phyloP scores from a whole-genome alignment of 164 flowering plant species.

The Nymphaea colorata region DNA sequence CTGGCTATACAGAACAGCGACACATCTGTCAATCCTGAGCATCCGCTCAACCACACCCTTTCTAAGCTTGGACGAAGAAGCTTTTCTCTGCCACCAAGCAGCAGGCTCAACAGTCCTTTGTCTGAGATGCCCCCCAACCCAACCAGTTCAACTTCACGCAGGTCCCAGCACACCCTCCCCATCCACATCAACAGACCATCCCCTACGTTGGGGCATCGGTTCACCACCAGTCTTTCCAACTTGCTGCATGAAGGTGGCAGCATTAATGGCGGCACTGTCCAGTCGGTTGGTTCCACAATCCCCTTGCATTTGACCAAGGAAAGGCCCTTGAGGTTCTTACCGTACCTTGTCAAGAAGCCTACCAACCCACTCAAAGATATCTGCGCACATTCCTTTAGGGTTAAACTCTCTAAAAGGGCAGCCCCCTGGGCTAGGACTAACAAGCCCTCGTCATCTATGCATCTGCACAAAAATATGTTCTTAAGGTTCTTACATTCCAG shows the following conservation, averaged over 20 bases:
- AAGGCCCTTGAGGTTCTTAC: constrained; percentile 43
- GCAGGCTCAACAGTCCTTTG: constrained; percentile 39
- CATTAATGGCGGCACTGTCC: constrained; percentile 10
- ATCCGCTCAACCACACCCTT: constrained; percentile 15
- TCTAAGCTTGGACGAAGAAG: constrained; percentile 42
- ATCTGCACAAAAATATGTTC: constrained; percentile 37
- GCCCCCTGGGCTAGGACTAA: constrained; percentile 46
- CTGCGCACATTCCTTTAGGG: constrained; percentile 69
- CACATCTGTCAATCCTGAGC: constrained; percentile 48
- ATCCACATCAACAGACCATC: constrained; percentile 31
- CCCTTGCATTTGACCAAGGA: constrained; percentile 54
- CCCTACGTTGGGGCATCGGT: constrained; percentile 66
- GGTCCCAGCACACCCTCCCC: constrained; percentile 52
- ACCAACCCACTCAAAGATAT: constrained; percentile 51
- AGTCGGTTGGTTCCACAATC: constrained; percentile 25
- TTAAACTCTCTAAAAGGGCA: constrained; percentile 43
- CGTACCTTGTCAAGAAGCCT: constrained; percentile 33
- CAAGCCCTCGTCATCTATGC: constrained; percentile 57
- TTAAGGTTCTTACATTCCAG: constrained; percentile 64
- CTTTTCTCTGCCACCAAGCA: constrained; percentile 36
- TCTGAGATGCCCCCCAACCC: constrained; percentile 57
- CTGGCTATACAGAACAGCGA: constrained; percentile 29
- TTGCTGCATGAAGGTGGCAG: constrained; percentile 29
- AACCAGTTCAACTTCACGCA: constrained; percentile 43
- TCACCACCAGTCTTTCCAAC: constrained; percentile 37